These are phyloP conservation scores for Cladosporium sphaerospermum DNA, from an alignment of 2,329 filamentous ascomycete species.

Conservation along the genomic window DNA sequence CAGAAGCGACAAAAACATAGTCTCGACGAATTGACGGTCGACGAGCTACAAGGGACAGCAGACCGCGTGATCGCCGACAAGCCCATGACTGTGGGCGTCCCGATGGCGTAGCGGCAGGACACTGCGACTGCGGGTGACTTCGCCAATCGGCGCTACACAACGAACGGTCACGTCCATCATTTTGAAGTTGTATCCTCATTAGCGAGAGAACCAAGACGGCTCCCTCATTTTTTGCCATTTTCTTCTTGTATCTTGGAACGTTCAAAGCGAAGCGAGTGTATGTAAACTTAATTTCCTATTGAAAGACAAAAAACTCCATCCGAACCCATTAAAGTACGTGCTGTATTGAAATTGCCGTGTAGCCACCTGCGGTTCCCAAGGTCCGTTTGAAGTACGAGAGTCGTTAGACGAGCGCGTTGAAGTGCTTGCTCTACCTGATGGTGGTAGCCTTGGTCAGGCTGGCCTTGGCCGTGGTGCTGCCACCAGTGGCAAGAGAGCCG, in stretches of 20 bases:
- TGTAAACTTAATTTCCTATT: slow-evolving; percentile 3
- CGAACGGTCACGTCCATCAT: too few species aligned
- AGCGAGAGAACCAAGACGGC: background rate
- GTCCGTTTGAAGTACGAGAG: slow-evolving; percentile 6
- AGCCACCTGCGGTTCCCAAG: background rate
- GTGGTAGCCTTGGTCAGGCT: slow-evolving; percentile 94
- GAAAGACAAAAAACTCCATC: background rate
- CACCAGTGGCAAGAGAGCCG: slow-evolving; percentile 57
- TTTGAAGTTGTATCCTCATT: too few species aligned
- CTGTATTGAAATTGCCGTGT: background rate
- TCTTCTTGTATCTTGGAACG: background rate
- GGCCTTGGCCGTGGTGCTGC: slow-evolving; percentile 66
- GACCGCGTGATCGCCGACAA: background rate
- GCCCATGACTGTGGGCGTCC: background rate
- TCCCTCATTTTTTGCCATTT: slow-evolving; percentile 1
- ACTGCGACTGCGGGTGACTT: background rate
- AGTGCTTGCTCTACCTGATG: slow-evolving; percentile 23
- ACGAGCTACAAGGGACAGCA: background rate
- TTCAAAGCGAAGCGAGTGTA: slow-evolving; percentile 2
- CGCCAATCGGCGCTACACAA: too few species aligned
- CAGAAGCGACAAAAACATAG: background rate
- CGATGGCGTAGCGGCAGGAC: background rate
- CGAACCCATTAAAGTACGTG: background rate
- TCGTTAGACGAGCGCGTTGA: background rate
- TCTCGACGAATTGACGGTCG: background rate